These are phyloP conservation scores for Parietichytrium sp. DNA, from an alignment of 108 stramenopile species.

Conservation along the genomic window DNA sequence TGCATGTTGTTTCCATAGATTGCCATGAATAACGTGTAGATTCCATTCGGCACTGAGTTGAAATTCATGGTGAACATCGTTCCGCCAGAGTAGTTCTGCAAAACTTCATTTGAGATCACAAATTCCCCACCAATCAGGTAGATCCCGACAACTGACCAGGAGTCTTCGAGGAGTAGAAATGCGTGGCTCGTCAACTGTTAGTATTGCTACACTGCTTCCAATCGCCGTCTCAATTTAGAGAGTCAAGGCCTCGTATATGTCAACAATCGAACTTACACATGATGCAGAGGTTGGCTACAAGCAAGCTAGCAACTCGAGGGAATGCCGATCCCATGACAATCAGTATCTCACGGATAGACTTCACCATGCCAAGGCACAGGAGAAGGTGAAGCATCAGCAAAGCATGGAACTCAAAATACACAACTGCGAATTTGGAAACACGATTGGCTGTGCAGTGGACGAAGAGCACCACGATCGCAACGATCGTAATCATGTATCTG, in stretches of 20 bases:
- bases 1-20: slow-evolving; percentile 31
- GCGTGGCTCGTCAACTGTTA: too few relatives aligned
- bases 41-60: neutral
- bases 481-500: neutral
- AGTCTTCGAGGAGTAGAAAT: too few relatives aligned
- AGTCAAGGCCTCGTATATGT: too few relatives aligned
- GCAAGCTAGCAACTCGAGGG: neutral
- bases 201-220: too few relatives aligned
- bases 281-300: neutral
- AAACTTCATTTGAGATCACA: neutral
- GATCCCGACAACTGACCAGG: slow-evolving; percentile 22
- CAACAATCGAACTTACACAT: too few relatives aligned
- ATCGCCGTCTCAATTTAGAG: too few relatives aligned
- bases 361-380: neutral
- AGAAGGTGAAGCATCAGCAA: neutral
- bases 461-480: neutral
- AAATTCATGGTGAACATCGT: slow-evolving; percentile 21
- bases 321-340: neutral
- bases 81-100: neutral
- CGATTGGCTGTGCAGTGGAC: neutral
- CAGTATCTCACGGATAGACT: neutral
- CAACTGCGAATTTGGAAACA: neutral
- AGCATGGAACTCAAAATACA: neutral
- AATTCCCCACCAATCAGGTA: neutral
- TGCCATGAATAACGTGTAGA: slow-evolving; percentile 20